Conservation (phyloP, 2,329 filamentous ascomycete genomes). For the Aspergillus jensenii region DNA sequence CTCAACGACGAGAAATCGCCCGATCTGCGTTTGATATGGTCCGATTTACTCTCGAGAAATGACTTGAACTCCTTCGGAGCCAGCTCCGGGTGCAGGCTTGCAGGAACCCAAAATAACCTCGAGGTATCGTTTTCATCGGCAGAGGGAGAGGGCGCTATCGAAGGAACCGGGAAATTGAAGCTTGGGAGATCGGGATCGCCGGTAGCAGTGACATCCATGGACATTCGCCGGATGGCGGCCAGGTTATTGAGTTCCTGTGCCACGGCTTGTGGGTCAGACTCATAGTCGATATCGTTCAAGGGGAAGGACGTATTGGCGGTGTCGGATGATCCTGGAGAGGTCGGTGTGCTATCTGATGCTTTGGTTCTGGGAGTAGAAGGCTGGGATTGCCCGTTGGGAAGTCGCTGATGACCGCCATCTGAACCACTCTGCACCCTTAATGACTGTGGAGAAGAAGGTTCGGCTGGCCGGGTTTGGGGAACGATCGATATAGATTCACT, state of each 20-base stretch:
- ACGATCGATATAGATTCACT: slow-evolving; percentile 46
- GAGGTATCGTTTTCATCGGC: slow-evolving; percentile 82
- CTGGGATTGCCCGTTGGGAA: slow-evolving; percentile 35
- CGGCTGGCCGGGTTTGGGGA: slow-evolving; percentile 29
- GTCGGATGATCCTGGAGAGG: slow-evolving; percentile 56
- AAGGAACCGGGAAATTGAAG: slow-evolving; percentile 43
- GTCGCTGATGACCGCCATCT: slow-evolving; percentile 29
- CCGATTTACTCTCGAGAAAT: slow-evolving; percentile 89
- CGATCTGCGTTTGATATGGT: slow-evolving; percentile 82
- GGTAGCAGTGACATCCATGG: slow-evolving; percentile 78
- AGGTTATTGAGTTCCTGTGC: slow-evolving; percentile 91
- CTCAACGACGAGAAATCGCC: slow-evolving; percentile 63
- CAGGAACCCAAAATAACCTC: slow-evolving; percentile 91
- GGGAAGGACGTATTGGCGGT: slow-evolving; percentile 64
- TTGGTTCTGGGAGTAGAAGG: slow-evolving; percentile 24
- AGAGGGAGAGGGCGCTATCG: slow-evolving; percentile 43
- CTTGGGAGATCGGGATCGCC: slow-evolving; percentile 57
- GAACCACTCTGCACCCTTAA: slow-evolving; percentile 33
- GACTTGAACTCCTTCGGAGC: slow-evolving; percentile 96
- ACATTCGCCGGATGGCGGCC: slow-evolving; percentile 86
- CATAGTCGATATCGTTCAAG: slow-evolving; percentile 82
- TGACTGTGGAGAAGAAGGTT: slow-evolving; percentile 28
- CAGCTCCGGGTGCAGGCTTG: slow-evolving; percentile 87
- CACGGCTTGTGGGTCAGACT: slow-evolving; percentile 84
- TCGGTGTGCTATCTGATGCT: slow-evolving; percentile 50